Percentiles rank a stretch among this genome's conserved stretches.
Evolutionary conservation across 805 yeast genomes (phyloP).

Genomic region (Sporopachydermia lactativora): DNA sequence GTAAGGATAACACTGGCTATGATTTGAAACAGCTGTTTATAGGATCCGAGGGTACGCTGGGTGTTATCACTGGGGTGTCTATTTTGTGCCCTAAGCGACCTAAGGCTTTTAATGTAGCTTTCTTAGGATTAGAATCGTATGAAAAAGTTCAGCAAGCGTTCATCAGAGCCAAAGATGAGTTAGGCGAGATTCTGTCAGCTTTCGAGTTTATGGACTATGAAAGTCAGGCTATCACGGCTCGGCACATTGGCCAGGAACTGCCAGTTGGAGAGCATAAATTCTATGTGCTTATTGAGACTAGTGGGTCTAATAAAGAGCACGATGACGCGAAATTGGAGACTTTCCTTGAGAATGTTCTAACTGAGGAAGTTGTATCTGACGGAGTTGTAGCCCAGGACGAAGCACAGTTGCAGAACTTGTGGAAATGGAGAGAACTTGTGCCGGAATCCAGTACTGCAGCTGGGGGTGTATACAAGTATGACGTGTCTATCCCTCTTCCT

Average conservation of each 20-base stretch:
- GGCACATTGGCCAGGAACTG: conserved; percentile 41
- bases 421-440: conserved; percentile 94
- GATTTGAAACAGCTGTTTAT: conserved; percentile 86
- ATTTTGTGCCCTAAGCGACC: conserved; percentile 86
- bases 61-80: conserved; percentile 81
- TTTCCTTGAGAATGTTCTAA: conserved; percentile 78
- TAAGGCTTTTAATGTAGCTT: conserved; percentile 72
- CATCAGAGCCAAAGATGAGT: conserved; percentile 60
- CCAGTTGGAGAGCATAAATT: conserved; percentile 86
- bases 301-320: conserved; percentile 90
- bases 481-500: conserved; percentile 78
- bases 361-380: conserved; percentile 69
- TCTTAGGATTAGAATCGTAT: conserved; percentile 67
- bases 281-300: conserved; percentile 83
- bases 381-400: conserved; percentile 96
- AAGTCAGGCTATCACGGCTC: conserved; percentile 49
- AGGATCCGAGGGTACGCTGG: conserved; percentile 90
- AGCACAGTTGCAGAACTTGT: conserved; percentile 64
- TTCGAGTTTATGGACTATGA: conserved; percentile 85
- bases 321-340: conserved; percentile 81
- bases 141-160: conserved; percentile 78
- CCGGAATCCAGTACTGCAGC: conserved; percentile 76
- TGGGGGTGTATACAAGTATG: conserved; percentile 97
- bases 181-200: conserved; percentile 79
- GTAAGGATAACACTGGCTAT: conserved; percentile 93